Percentiles rank a stretch among this genome's conserved stretches.
Conservation (phyloP, 2,329 filamentous ascomycete genomes). For the Paracorniculantispora psalliotae region DNA sequence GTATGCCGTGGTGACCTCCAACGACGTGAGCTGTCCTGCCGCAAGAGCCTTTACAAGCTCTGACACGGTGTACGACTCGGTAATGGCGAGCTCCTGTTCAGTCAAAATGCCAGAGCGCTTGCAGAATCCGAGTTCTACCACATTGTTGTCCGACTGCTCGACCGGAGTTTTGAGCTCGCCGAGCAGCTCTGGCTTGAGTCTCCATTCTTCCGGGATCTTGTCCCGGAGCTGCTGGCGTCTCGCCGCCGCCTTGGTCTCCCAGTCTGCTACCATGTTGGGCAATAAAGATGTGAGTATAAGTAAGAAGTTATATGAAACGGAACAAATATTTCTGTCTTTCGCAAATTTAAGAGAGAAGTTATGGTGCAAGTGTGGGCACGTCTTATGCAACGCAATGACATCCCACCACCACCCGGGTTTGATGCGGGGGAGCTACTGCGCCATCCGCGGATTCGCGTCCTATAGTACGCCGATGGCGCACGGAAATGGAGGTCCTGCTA, state of each 20-base stretch:
- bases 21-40: conserved; percentile 25
- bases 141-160: conserved; percentile 15
- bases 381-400: too few relatives aligned
- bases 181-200: conserved; percentile 9
- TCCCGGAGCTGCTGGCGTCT: conserved; percentile 7
- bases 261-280: background rate
- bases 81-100: conserved; percentile 38
- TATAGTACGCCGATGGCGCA: too few relatives aligned
- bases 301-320: too few relatives aligned
- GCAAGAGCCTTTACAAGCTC: conserved; percentile 33
- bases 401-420: too few relatives aligned
- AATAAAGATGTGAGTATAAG: too few relatives aligned
- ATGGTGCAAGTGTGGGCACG: too few relatives aligned
- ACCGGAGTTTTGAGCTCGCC: conserved; percentile 2
- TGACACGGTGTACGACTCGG: conserved; percentile 34
- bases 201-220: conserved; percentile 15
- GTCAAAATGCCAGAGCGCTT: conserved; percentile 34
- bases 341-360: too few relatives aligned
- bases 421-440: too few relatives aligned
- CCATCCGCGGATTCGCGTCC: too few relatives aligned
- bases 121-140: conserved; percentile 16
- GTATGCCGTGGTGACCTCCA: conserved; percentile 31
- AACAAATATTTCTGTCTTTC: too few relatives aligned
- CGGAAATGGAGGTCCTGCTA: too few relatives aligned
- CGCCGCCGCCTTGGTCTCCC: conserved; percentile 1